Evolutionary conservation across 179 eudicot species (phyloP), one percentile per base, ranked within the genome.

Genomic region (Kewa caespitosa): DNA sequence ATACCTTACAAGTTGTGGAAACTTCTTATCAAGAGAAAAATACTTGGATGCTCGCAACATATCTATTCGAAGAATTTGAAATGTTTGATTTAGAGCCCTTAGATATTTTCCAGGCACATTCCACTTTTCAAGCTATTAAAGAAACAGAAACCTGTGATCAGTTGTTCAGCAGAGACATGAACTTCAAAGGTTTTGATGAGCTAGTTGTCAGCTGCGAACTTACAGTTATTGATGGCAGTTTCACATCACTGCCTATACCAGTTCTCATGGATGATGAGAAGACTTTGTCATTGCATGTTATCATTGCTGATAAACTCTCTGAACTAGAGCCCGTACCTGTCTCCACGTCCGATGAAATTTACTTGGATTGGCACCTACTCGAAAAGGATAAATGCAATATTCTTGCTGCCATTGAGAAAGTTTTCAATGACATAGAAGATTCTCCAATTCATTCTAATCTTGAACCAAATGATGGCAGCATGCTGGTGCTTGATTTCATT

Each of bases 291-390:
- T 69, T 82, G 31, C 77, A 79, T 73, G 66, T 62, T 52, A 50
- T 78, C 69, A 28, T 86, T 82, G 86, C 81, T 65, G 76, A 82
- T 59, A 64, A 81, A 46, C 73, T 94, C 46, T 50, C 77, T 63
- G 80, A 77, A 79, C 66, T 90, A 77, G 87, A 90, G 73, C 92
- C 82, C 69, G 81, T 84, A 68, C 85, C 90, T 62, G 71, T 84
- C 59, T 89, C 93, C 76, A 83, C 87, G 6, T 89, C 92, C 38
- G 96, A 96, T 79, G 89, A 85, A 77, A 89, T 96, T 67, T 93
- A 96, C 86, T 88, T 96, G 83, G 97, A 96, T 74, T 96, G 98
- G 97, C 89, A 85, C 72, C 75, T 89, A 32, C 63, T 93, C 55
- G 91, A 83, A 78, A 90, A 77, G 55, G 92, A 85, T 74, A 84